These are phyloP conservation scores for Acer yangbiense DNA, from an alignment of 345 rosid genomes.

Conservation along the genomic window DNA sequence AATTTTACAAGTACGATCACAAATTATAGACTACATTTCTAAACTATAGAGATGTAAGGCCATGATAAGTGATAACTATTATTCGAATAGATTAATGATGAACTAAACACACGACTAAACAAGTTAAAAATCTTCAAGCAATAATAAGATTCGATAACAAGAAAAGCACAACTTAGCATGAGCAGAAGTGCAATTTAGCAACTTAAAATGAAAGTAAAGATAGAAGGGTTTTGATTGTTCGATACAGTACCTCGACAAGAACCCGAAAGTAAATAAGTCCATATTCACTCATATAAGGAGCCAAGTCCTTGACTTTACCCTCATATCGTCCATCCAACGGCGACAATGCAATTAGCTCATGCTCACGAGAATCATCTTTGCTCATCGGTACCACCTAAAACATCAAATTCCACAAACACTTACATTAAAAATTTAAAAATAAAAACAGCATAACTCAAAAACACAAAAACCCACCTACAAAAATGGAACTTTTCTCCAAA, in stretches of 20 bases:
- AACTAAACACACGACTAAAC: no score
- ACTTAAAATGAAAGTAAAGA: not conserved
- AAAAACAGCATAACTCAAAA: not conserved
- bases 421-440: not conserved
- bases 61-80: not conserved
- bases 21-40: not conserved
- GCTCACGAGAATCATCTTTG: conserved; percentile 32
- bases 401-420: conserved; percentile 11
- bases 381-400: conserved; percentile 48
- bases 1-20: not conserved
- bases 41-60: not conserved
- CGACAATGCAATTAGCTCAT: conserved; percentile 81
- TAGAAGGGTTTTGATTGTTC: not conserved
- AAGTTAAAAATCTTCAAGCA: not conserved
- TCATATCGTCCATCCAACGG: conserved; percentile 96
- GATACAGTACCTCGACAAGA: conserved; percentile 70
- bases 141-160: not conserved
- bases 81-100: not conserved
- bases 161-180: not conserved
- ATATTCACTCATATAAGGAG: conserved; percentile 86
- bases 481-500: not conserved
- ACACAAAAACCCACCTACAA: not conserved
- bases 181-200: not conserved
- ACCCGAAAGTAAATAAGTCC: conserved; percentile 80
- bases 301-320: conserved; percentile 80